Evolutionary conservation across 2,329 filamentous ascomycete genomes (phyloP).

Genomic region (Monilinia polystroma): DNA sequence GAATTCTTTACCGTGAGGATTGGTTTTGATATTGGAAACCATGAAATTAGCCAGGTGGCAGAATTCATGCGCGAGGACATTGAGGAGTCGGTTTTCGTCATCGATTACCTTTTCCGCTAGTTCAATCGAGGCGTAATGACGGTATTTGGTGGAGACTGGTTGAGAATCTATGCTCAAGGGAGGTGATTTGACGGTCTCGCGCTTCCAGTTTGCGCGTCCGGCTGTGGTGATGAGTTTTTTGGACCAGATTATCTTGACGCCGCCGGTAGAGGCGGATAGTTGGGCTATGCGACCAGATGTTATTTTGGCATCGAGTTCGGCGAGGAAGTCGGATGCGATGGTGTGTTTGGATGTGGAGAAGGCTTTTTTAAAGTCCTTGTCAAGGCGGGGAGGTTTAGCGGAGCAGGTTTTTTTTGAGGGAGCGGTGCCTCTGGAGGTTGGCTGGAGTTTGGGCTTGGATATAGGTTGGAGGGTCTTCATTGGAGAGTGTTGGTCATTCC

Average conservation of each 20-base stretch:
- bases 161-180: conserved; percentile 25
- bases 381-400: conserved; percentile 41
- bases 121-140: conserved; percentile 75
- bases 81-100: conserved; percentile 72
- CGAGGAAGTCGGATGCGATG: conserved; percentile 63
- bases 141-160: conserved; percentile 37
- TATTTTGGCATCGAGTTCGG: conserved; percentile 66
- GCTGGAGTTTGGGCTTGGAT: conserved; percentile 32
- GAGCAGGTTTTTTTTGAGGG: conserved; percentile 27
- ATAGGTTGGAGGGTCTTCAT: conserved; percentile 46
- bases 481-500: conserved; percentile 62
- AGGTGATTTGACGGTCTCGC: conserved; percentile 51
- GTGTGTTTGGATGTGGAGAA: conserved; percentile 63
- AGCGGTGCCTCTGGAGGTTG: not conserved
- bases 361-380: conserved; percentile 51
- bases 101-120: conserved; percentile 86
- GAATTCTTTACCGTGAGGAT: conserved; percentile 83
- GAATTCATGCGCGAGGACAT: conserved; percentile 94
- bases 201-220: conserved; percentile 71
- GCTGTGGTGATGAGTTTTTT: conserved; percentile 79
- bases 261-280: conserved; percentile 63
- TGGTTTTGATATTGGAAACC: conserved; percentile 69
- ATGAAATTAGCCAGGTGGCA: conserved; percentile 94
- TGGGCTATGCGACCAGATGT: conserved; percentile 58
- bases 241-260: conserved; percentile 70